These are phyloP conservation scores for Ophiorrhiza pumila DNA, from an alignment of 257 asterid genomes.

Conservation along the genomic window DNA sequence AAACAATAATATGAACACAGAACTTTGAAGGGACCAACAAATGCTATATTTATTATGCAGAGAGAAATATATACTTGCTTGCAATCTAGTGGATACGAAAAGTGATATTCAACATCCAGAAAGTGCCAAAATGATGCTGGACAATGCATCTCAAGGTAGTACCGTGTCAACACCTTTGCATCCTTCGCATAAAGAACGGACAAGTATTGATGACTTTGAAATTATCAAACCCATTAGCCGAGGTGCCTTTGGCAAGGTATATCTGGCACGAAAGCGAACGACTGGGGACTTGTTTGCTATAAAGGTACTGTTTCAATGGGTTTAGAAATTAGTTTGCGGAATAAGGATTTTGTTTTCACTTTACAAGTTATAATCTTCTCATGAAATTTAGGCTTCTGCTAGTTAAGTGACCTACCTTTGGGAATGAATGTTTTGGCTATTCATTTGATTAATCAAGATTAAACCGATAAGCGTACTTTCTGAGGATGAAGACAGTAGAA, in stretches of 20 bases:
- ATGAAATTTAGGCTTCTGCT: neutral
- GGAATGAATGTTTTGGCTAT: neutral
- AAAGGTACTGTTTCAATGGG: constrained; percentile 43
- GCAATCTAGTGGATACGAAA: constrained; percentile 56
- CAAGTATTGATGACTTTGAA: constrained; percentile 85
- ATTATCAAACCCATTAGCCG: constrained; percentile 88
- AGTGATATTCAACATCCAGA: constrained; percentile 54
- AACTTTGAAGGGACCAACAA: constrained; percentile 25
- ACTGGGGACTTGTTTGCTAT: constrained; percentile 96
- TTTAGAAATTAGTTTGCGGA: neutral
- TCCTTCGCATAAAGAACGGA: constrained; percentile 67
- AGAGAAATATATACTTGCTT: constrained; percentile 81
- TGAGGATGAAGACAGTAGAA: neutral
- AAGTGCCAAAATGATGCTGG: constrained; percentile 53
- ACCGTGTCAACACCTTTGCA: constrained; percentile 76
- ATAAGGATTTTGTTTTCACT: neutral
- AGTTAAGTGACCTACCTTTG: neutral
- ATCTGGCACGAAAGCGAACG: constrained; percentile 81
- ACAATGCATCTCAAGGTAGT: constrained; percentile 71
- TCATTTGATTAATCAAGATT: neutral
- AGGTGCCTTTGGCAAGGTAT: constrained; percentile 96
- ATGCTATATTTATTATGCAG: constrained; percentile 49
- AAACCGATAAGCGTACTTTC: neutral
- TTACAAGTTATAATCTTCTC: neutral
- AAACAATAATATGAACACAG: constrained; percentile 13